Conservation (phyloP, 2,329 filamentous ascomycete species). For the Microcyclospora tardicrescens region DNA sequence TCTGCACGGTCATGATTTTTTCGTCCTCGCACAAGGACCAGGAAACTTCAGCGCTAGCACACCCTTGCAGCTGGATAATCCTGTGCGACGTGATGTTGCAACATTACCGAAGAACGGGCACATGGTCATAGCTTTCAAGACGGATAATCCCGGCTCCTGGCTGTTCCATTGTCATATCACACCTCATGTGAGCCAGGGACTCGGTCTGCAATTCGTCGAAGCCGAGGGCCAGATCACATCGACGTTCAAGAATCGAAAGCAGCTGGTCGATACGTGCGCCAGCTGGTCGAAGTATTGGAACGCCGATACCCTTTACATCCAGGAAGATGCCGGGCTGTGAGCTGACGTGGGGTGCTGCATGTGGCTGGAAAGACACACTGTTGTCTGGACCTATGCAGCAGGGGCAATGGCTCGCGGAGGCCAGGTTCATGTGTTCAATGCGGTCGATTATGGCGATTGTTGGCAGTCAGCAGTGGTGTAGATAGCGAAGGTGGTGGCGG, state of each 20-base stretch:
- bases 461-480: no score
- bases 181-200: slow-evolving; percentile 6
- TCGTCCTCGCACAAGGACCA: slow-evolving; percentile 18
- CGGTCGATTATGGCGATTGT: no score
- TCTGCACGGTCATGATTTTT: slow-evolving; percentile 26
- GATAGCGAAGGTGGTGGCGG: no score
- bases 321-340: no score
- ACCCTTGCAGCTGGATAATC: neutral
- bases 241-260: slow-evolving; percentile 17
- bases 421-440: no score
- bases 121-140: neutral
- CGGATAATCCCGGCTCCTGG: slow-evolving; percentile 40
- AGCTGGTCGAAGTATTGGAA: slow-evolving; percentile 14
- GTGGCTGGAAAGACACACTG: no score
- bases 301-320: no score
- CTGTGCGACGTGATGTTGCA: neutral
- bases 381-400: no score
- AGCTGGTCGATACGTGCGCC: slow-evolving; percentile 12
- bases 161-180: slow-evolving; percentile 25
- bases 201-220: slow-evolving; percentile 15
- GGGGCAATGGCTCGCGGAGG: no score
- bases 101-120: neutral
- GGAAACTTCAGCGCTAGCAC: slow-evolving; percentile 11
- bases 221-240: slow-evolving; percentile 13
- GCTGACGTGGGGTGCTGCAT: no score